A percentile compares a stretch with the other conserved stretches of the same genome.
These are phyloP conservation scores for Tetradesmus obliquus DNA, from an alignment of 139 green algal species.

Conservation along the genomic window DNA sequence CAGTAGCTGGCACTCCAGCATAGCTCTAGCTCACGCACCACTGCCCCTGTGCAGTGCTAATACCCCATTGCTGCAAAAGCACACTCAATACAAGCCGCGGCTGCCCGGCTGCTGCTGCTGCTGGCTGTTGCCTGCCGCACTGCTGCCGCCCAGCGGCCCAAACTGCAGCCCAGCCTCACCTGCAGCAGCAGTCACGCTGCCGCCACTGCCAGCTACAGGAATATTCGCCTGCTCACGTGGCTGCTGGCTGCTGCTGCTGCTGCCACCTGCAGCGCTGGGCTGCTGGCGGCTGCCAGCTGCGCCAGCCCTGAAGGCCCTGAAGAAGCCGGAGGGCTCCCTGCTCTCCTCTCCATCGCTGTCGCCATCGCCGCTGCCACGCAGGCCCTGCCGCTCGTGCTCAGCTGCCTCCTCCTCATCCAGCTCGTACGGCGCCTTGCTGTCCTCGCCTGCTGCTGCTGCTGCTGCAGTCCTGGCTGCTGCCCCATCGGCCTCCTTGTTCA, in stretches of 20 bases:
- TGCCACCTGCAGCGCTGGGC: neutral
- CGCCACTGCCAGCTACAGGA: neutral
- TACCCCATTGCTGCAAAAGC: neutral
- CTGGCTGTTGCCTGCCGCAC: neutral
- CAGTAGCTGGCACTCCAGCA: too few species aligned
- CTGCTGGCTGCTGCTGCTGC: neutral
- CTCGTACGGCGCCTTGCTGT: constrained; percentile 12
- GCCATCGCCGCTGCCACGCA: neutral
- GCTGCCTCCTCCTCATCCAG: constrained; percentile 26
- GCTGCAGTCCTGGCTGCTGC: neutral
- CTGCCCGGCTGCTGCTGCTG: constrained; percentile 16
- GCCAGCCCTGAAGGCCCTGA: constrained; percentile 16
- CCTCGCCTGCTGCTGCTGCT: neutral
- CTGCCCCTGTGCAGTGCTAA: neutral
- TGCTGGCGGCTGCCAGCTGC: neutral
- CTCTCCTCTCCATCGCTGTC: neutral
- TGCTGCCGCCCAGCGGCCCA: neutral
- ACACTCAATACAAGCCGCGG: neutral
- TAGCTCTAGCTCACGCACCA: neutral
- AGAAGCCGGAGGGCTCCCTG: constrained; percentile 33
- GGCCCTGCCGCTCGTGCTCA: neutral
- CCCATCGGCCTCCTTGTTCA: constrained; percentile 22
- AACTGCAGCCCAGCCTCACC: neutral
- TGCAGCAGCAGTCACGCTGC: neutral
- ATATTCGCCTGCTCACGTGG: neutral